Evolutionary conservation across 1,139 yeast species (phyloP).

Genomic region (Diutina neorugosa): DNA sequence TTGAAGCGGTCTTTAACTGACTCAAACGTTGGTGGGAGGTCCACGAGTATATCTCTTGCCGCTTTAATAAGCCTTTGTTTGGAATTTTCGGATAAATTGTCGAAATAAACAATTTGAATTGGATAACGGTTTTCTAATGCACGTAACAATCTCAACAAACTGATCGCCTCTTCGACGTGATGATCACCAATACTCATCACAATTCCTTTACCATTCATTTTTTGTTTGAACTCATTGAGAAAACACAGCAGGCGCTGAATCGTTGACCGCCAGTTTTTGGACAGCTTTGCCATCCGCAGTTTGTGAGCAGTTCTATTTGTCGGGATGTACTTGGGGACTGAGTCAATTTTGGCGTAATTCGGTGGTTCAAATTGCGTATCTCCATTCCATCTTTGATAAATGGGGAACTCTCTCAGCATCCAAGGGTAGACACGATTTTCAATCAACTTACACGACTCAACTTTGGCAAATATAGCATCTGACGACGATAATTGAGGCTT

Average conservation of each 20-base stretch:
- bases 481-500: neutral
- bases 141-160: conserved; percentile 32
- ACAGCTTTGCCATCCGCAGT: neutral
- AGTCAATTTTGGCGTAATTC: neutral
- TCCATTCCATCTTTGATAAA: neutral
- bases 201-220: conserved; percentile 36
- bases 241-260: conserved; percentile 9
- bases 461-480: neutral
- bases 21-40: conserved; percentile 12
- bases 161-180: conserved; percentile 32
- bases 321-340: neutral
- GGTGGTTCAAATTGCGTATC: neutral
- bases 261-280: neutral
- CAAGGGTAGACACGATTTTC: conserved; percentile 2
- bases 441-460: neutral
- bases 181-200: conserved; percentile 35
- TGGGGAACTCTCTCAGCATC: neutral
- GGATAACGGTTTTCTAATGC: conserved; percentile 36
- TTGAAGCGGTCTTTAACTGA: conserved; percentile 12
- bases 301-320: neutral
- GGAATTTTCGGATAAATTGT: conserved; percentile 12
- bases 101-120: conserved; percentile 39
- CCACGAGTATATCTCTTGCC: conserved; percentile 13
- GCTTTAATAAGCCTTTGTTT: conserved; percentile 15
- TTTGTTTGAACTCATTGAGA: conserved; percentile 18